These are phyloP conservation scores for Lumnitzera racemosa DNA, from an alignment of 345 rosid species.

Conservation along the genomic window DNA sequence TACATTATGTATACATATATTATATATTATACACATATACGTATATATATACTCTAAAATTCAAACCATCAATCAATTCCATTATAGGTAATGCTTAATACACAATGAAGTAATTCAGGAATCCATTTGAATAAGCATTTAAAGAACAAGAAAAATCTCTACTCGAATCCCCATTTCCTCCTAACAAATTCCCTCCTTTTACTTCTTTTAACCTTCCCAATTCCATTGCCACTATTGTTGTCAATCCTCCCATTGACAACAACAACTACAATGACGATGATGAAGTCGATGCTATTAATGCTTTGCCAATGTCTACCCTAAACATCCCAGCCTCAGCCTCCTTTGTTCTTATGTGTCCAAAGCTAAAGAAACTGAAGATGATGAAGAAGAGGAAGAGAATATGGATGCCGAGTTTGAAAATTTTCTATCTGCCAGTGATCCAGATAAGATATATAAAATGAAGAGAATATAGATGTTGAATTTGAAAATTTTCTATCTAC, in stretches of 20 bases:
- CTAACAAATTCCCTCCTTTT: constrained; percentile 29
- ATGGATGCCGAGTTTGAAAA: constrained; percentile 80
- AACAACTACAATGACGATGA: constrained; percentile 31
- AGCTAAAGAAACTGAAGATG: constrained; percentile 50
- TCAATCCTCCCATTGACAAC: neutral
- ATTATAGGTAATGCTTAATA: no score
- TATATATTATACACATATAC: no score
- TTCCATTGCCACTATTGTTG: constrained; percentile 7
- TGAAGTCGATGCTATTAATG: neutral
- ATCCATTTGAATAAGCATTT: constrained; percentile 83
- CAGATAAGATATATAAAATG: constrained; percentile 83
- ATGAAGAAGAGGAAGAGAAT: constrained; percentile 80
- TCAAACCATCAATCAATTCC: no score
- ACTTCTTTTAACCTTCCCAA: constrained; percentile 10
- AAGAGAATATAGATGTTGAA: constrained; percentile 91
- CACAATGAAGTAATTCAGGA: constrained; percentile 73
- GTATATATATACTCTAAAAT: no score
- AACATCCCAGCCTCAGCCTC: constrained; percentile 9
- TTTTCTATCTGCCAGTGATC: constrained; percentile 64
- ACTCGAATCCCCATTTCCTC: constrained; percentile 46
- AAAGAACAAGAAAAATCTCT: constrained; percentile 73
- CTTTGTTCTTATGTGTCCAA: constrained; percentile 11
- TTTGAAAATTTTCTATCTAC: constrained; percentile 59
- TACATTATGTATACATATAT: no score
- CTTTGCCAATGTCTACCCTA: constrained; percentile 14